Conservation (phyloP, 2,329 filamentous ascomycete genomes). For the Trichoderma aggressivum region DNA sequence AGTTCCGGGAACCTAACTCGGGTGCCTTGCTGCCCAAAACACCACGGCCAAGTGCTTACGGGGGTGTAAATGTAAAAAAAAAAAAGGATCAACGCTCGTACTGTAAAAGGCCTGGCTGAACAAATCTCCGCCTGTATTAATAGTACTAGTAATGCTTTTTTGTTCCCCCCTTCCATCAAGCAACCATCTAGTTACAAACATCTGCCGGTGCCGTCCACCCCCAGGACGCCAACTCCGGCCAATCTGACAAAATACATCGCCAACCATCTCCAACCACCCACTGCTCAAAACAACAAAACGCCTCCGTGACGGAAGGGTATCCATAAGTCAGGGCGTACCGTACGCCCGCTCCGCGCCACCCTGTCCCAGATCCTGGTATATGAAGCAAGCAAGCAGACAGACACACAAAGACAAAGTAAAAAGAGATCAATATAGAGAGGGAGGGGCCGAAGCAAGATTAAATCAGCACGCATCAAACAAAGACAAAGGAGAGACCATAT, state of each 20-base stretch:
- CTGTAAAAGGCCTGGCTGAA: not conserved
- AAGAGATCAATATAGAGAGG: not conserved
- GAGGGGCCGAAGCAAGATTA: not conserved
- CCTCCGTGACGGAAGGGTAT: conserved; percentile 17
- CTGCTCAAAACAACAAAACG: conserved; percentile 15
- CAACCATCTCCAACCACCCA: not conserved
- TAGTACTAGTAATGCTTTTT: not conserved
- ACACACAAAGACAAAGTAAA: not conserved
- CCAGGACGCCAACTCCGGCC: not conserved
- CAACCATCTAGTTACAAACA: not conserved
- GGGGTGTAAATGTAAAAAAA: not conserved
- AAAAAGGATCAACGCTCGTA: not conserved
- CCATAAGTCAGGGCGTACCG: conserved; percentile 14
- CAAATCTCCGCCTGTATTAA: not conserved
- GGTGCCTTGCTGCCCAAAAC: not conserved
- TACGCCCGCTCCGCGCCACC: conserved; percentile 20
- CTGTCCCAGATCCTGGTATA: conserved; percentile 18
- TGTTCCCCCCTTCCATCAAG: not conserved
- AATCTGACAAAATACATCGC: not conserved
- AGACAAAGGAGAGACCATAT: conserved; percentile 15
- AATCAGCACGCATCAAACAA: not conserved
- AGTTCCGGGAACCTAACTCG: not conserved
- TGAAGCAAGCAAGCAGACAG: conserved; percentile 13
- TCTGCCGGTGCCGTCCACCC: not conserved
- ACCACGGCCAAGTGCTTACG: conserved; percentile 1